Conservation (phyloP, 2,329 filamentous ascomycete species). For the Exophiala sp. region DNA sequence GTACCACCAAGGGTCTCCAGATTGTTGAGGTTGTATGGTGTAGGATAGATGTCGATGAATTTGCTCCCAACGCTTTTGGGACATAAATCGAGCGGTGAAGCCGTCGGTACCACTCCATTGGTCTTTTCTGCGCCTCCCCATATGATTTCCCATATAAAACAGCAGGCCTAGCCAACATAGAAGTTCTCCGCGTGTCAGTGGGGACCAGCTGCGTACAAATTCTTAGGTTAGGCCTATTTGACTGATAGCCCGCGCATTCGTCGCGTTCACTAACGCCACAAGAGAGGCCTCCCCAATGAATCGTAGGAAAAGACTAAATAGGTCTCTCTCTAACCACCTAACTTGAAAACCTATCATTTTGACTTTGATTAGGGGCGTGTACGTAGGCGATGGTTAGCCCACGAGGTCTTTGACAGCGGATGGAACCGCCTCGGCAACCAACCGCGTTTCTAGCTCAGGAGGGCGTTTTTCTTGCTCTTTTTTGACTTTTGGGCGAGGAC, state of each 20-base stretch:
- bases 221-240: no score
- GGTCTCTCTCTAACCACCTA: not conserved
- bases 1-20: not conserved
- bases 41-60: constrained; percentile 6
- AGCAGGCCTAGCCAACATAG: constrained; percentile 1
- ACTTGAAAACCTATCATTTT: no score
- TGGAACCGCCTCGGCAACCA: no score
- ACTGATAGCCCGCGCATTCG: not conserved
- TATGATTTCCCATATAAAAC: constrained; percentile 4
- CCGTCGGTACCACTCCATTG: not conserved
- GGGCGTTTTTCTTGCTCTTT: no score
- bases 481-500: no score
- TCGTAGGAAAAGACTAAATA: not conserved
- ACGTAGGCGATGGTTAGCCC: no score
- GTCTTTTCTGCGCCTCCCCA: not conserved
- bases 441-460: no score
- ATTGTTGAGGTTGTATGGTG: not conserved
- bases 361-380: no score
- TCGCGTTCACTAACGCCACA: not conserved
- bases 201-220: no score
- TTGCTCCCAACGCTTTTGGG: not conserved
- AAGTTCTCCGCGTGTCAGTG: not conserved
- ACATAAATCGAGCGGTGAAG: not conserved
- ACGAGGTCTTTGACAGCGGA: no score
- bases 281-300: not conserved